Evolutionary conservation across 176 grass and related monocot genomes (phyloP).

Genomic region (Juncus effusus): DNA sequence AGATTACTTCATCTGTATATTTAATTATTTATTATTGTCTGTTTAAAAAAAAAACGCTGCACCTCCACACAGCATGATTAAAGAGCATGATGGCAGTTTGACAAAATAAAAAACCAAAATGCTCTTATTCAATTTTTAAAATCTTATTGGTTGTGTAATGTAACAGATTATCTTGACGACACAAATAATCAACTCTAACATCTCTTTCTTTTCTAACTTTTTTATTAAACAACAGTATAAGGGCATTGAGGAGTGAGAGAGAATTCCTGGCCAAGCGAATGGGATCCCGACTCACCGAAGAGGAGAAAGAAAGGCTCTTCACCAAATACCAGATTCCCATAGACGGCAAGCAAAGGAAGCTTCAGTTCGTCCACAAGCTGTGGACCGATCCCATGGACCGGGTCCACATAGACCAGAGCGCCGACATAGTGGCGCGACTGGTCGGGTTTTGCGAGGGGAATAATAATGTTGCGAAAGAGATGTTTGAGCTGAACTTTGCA

Average conservation of each 20-base stretch:
- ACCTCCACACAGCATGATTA: too few species aligned
- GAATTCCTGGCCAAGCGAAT: constrained; percentile 77
- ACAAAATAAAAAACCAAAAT: too few species aligned
- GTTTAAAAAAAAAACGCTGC: too few species aligned
- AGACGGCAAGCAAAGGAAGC: constrained; percentile 79
- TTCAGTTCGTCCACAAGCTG: constrained; percentile 77
- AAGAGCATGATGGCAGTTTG: too few species aligned
- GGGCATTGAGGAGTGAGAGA: constrained; percentile 64
- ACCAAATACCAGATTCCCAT: constrained; percentile 75
- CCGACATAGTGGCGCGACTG: constrained; percentile 78
- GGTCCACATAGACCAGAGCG: constrained; percentile 59
- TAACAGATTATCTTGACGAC: too few species aligned
- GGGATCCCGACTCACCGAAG: constrained; percentile 68
- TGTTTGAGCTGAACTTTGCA: constrained; percentile 92
- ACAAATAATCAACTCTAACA: too few species aligned
- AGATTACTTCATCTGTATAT: too few species aligned
- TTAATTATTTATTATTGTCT: too few species aligned
- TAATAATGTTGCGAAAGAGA: constrained; percentile 87
- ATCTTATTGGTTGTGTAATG: too few species aligned
- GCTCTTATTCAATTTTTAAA: too few species aligned
- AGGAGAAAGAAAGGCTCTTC: constrained; percentile 63
- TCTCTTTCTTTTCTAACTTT: too few species aligned
- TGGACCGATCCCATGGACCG: constrained; percentile 65
- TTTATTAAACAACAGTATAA: constrained; percentile 39
- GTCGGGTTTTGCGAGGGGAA: constrained; percentile 83